A percentile compares a stretch with the other conserved stretches of the same genome.
Conservation (phyloP, 345 rosid genomes). For the Linum usitatissimum region DNA sequence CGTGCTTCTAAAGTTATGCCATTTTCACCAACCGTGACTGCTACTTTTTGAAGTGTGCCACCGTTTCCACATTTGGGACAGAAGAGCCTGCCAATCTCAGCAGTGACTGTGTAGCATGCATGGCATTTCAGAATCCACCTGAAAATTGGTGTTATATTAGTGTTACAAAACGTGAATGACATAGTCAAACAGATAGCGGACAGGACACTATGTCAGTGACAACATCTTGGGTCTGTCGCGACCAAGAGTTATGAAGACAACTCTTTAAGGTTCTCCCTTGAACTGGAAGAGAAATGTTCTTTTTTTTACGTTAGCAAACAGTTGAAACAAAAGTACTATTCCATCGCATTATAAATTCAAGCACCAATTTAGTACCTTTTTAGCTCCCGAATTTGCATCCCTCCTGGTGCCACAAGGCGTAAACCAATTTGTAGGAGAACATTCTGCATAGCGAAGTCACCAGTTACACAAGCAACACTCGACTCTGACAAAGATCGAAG, state of each 20-base stretch:
- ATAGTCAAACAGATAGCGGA: background rate
- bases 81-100: conserved; percentile 70
- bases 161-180: background rate
- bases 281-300: no score
- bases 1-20: conserved; percentile 54
- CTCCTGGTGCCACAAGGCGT: conserved; percentile 79
- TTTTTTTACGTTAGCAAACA: background rate
- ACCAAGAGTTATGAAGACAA: no score
- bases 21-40: conserved; percentile 73
- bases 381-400: conserved; percentile 83
- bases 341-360: background rate
- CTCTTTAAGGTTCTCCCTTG: no score
- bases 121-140: conserved; percentile 95
- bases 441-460: conserved; percentile 95
- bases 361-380: conserved; percentile 41
- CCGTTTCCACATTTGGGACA: conserved; percentile 97
- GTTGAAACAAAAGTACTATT: background rate
- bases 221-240: no score
- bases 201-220: no score
- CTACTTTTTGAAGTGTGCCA: conserved; percentile 78
- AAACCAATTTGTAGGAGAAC: conserved; percentile 95
- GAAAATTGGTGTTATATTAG: conserved; percentile 11
- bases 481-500: conserved; percentile 83
- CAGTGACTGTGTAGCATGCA: conserved; percentile 86
- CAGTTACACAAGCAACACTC: conserved; percentile 84